A percentile compares a stretch with the other conserved stretches of the same genome.
These are phyloP conservation scores for Chrysanthemum makinoi DNA, from an alignment of 129 eudicot species.

Conservation along the genomic window DNA sequence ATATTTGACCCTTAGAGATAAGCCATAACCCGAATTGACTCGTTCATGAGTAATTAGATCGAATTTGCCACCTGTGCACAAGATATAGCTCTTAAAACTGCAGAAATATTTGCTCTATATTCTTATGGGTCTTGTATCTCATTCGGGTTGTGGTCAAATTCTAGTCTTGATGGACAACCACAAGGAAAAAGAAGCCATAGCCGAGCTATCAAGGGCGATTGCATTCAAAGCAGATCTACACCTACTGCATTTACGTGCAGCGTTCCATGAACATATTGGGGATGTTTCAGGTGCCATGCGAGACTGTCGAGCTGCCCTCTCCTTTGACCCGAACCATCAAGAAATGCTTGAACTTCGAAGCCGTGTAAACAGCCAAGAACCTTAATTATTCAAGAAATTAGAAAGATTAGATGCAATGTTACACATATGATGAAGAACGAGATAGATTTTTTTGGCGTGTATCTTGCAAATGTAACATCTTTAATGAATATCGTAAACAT, in stretches of 20 bases:
- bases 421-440: conserved; percentile 26
- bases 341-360: conserved; percentile 97
- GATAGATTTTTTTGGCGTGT: conserved; percentile 19
- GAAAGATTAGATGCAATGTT: conserved; percentile 31
- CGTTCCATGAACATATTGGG: conserved; percentile 93
- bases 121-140: neutral
- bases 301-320: conserved; percentile 97
- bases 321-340: conserved; percentile 95
- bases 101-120: conserved; percentile 8
- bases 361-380: conserved; percentile 94
- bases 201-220: conserved; percentile 85
- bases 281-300: conserved; percentile 85
- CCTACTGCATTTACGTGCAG: conserved; percentile 83
- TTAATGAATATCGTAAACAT: conserved; percentile 24
- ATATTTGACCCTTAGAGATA: too few species aligned
- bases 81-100: neutral
- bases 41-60: neutral
- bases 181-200: conserved; percentile 92
- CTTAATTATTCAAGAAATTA: conserved; percentile 38
- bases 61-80: neutral
- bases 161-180: conserved; percentile 94
- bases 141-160: conserved; percentile 14
- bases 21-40: too few species aligned
- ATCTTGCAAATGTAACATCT: conserved; percentile 22
- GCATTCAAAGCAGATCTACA: conserved; percentile 95